Base-by-base conservation (phyloP, 2,329 filamentous ascomycete genomes). In the Drechslerella stenobrocha region DNA sequence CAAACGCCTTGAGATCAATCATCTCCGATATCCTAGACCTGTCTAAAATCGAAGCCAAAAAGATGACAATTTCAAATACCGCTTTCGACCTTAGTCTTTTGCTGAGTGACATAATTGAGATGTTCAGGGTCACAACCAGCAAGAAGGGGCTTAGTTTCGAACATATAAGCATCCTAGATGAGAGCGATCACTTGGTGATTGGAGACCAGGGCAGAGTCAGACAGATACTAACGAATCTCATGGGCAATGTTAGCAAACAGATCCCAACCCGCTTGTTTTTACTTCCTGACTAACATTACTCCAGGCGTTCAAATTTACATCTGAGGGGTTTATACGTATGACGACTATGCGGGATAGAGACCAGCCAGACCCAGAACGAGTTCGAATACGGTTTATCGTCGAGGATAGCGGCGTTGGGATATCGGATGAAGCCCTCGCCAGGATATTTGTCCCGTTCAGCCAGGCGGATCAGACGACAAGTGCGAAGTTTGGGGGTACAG, bases 21-120 rank as follows among this genome's bases (percentile, higher is more conserved):
- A 69, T 69, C 18, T 69, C 63, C 20, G 63, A 69, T 22, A 69
- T 69, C 34, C 63, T 69, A 26, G 63, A 69, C 51, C 45, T 69
- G 3, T 69, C 63, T 22, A 69, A 69, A 18, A 69, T 69, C 11
- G 63, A 69, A 60, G 63, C 63, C 18, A 61, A 61, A 40, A 69
- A 69, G 28, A 69, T 69, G 63, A 52, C 63, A n/a, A 69, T 69
- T 28, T 61, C 63, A 2, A 69, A 61, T 20, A 61, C 52, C 23
- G 63, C 63, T n/a, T 69, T 69, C 40, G 63, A 69, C n/a, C 23
- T 69, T 5, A 69, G 45, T 15, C 9, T 52, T 6, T 18, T 69
- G 13, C 56, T 69, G 3, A 55, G 8, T 37, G 63, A 69, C 15
- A 69, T 69, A 13, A 61, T 69, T 42, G 46, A 56, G 15, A 69